Conservation (phyloP, 202 grass and related monocot species). For the Zizania palustris region DNA sequence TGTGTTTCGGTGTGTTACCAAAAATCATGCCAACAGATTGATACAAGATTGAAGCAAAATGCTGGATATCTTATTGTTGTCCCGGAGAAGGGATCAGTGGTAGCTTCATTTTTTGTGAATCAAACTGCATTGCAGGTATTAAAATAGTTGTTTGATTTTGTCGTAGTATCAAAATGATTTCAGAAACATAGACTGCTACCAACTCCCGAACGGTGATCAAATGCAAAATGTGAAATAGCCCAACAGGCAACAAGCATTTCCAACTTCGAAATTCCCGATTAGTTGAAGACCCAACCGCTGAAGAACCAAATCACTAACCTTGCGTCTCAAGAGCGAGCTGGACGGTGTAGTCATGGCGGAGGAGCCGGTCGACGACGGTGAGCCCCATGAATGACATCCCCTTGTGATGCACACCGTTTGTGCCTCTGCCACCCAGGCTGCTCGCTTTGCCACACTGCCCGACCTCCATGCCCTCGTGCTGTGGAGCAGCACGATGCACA, state of each 20-base stretch:
- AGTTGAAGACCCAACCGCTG: background rate
- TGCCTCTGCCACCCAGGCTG: constrained; percentile 32
- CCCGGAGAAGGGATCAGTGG: background rate
- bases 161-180: background rate
- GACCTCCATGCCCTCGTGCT: constrained; percentile 25
- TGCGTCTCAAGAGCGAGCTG: constrained; percentile 86
- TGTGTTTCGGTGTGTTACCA: too few relatives aligned
- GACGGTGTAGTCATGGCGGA: constrained; percentile 83
- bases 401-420: constrained; percentile 84
- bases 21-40: too few relatives aligned
- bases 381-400: constrained; percentile 82
- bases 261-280: background rate
- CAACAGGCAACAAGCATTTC: too few relatives aligned
- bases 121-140: constrained; percentile 20
- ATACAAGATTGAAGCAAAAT: background rate
- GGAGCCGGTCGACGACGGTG: constrained; percentile 86
- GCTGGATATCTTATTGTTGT: background rate
- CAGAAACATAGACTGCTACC: background rate
- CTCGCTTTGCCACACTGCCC: too few relatives aligned
- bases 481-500: constrained; percentile 56
- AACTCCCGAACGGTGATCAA: background rate
- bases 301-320: constrained; percentile 46
- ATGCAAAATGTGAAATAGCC: background rate
- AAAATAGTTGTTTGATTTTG: background rate
- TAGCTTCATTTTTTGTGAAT: background rate